Percentiles rank a stretch among this genome's conserved stretches.
These are phyloP conservation scores for Amanita exitialis DNA, from an alignment of 768 basidiomycete species.

Conservation along the genomic window DNA sequence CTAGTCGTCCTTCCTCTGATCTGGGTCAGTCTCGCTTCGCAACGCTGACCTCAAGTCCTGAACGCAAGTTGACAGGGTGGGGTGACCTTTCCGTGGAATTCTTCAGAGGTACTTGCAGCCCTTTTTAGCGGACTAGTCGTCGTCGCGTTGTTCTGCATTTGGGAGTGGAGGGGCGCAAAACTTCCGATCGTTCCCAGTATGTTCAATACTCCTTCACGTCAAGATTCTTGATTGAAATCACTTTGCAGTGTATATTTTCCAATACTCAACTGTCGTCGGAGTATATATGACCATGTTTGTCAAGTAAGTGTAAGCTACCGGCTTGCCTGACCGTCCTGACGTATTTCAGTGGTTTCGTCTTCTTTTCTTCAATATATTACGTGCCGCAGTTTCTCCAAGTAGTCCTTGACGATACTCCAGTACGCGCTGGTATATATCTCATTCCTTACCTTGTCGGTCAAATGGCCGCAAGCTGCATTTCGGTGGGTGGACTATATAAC, in stretches of 20 bases:
- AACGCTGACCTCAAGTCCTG: neutral
- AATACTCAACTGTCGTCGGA: slow-evolving; percentile 51
- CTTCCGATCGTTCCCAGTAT: slow-evolving; percentile 67
- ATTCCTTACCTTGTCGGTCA: slow-evolving; percentile 63
- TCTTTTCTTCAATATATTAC: slow-evolving; percentile 59
- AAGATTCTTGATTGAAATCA: neutral
- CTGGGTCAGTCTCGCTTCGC: slow-evolving; percentile 36
- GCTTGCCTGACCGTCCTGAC: too few relatives aligned
- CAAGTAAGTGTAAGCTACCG: slow-evolving; percentile 29
- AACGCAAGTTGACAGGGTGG: slow-evolving; percentile 38
- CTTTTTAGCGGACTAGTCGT: slow-evolving; percentile 46
- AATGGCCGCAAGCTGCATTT: slow-evolving; percentile 43
- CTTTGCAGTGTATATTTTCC: slow-evolving; percentile 62
- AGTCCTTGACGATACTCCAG: slow-evolving; percentile 54
- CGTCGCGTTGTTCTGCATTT: slow-evolving; percentile 48
- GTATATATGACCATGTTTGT: slow-evolving; percentile 65
- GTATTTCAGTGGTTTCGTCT: slow-evolving; percentile 40
- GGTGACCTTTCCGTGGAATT: slow-evolving; percentile 62
- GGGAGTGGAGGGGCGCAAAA: slow-evolving; percentile 63
- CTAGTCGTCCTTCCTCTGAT: slow-evolving; percentile 62
- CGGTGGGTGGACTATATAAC: slow-evolving; percentile 24
- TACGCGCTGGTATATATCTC: slow-evolving; percentile 47
- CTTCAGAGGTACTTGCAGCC: slow-evolving; percentile 52
- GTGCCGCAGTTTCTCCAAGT: slow-evolving; percentile 73
- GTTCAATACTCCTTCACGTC: slow-evolving; percentile 11